phyloP scores from a whole-genome alignment of 2,329 filamentous ascomycete genomes.

The Lecanosticta acicola region DNA sequence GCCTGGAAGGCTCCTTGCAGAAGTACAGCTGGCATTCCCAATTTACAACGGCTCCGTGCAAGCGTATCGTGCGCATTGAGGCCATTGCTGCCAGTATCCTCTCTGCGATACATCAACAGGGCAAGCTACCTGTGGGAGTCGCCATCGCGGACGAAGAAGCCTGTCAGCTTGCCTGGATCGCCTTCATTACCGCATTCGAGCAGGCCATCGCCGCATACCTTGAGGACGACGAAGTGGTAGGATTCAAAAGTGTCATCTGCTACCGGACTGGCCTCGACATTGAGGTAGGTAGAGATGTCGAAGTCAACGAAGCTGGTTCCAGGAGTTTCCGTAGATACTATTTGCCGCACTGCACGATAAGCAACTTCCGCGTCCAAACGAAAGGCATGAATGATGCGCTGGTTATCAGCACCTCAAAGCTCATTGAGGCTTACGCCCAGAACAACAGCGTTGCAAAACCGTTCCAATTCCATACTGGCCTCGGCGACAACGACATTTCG shows the following conservation, averaged over 20 bases:
- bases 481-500: slow-evolving; percentile 73
- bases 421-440: slow-evolving; percentile 47
- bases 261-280: slow-evolving; percentile 70
- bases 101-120: slow-evolving; percentile 40
- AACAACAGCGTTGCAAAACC: slow-evolving; percentile 55
- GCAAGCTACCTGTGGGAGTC: slow-evolving; percentile 25
- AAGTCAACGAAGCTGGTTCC: slow-evolving; percentile 28
- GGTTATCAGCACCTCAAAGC: slow-evolving; percentile 57
- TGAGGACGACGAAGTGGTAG: slow-evolving; percentile 62
- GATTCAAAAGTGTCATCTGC: slow-evolving; percentile 79
- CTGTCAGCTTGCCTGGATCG: slow-evolving; percentile 33
- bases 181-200: slow-evolving; percentile 48
- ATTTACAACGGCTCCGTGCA: slow-evolving; percentile 59
- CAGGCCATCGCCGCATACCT: slow-evolving; percentile 53
- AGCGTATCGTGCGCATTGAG: slow-evolving; percentile 74
- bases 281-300: slow-evolving; percentile 42
- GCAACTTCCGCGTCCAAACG: slow-evolving; percentile 52
- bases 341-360: slow-evolving; percentile 35
- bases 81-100: slow-evolving; percentile 60
- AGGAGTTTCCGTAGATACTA: slow-evolving; percentile 37
- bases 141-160: slow-evolving; percentile 29
- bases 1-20: slow-evolving; percentile 56
- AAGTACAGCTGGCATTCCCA: slow-evolving; percentile 59
- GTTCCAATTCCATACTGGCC: slow-evolving; percentile 75
- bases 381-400: slow-evolving; percentile 64